Percentiles rank a stretch among this genome's conserved stretches.
Evolutionary conservation across 2,329 filamentous ascomycete species (phyloP).

Genomic region (Neurospora crassa): DNA sequence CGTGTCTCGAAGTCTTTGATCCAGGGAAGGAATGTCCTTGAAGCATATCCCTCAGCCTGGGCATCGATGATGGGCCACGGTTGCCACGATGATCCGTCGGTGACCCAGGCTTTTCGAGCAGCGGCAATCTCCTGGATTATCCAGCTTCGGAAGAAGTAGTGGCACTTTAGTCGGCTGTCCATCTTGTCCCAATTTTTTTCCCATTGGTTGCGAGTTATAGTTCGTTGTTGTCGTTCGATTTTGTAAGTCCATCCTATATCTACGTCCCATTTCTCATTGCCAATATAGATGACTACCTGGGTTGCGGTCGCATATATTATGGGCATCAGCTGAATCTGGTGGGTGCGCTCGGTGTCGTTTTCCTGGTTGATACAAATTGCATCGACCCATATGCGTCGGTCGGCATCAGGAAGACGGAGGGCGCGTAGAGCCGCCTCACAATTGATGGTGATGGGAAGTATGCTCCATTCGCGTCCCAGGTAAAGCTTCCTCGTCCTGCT

Average conservation of each 20-base stretch:
- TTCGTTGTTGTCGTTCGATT: neutral
- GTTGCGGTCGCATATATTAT: slow-evolving; percentile 10
- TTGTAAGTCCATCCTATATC: slow-evolving; percentile 1
- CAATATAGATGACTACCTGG: slow-evolving; percentile 9
- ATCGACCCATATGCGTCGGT: slow-evolving; percentile 10
- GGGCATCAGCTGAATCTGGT: slow-evolving; percentile 11
- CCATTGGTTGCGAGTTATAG: slow-evolving; percentile 1
- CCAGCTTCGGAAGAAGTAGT: slow-evolving; percentile 10
- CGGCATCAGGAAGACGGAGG: slow-evolving; percentile 6
- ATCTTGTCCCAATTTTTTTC: slow-evolving; percentile 3
- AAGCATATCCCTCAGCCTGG: neutral
- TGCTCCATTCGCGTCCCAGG: slow-evolving; percentile 8
- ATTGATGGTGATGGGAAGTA: slow-evolving; percentile 9
- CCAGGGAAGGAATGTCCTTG: slow-evolving; percentile 8
- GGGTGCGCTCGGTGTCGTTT: slow-evolving; percentile 3
- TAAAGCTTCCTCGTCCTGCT: slow-evolving; percentile 8
- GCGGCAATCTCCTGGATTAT: slow-evolving; percentile 13
- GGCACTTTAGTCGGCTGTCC: slow-evolving; percentile 6
- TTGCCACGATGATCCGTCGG: slow-evolving; percentile 7
- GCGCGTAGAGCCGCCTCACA: slow-evolving; percentile 10
- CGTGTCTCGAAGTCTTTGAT: slow-evolving; percentile 5
- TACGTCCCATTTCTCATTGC: slow-evolving; percentile 2
- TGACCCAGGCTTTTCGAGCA: slow-evolving; percentile 6
- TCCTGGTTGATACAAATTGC: slow-evolving; percentile 10
- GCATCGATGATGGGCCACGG: slow-evolving; percentile 8